Evolutionary conservation across 768 basidiomycete species (phyloP).

Genomic region (Leccinellum luteum): DNA sequence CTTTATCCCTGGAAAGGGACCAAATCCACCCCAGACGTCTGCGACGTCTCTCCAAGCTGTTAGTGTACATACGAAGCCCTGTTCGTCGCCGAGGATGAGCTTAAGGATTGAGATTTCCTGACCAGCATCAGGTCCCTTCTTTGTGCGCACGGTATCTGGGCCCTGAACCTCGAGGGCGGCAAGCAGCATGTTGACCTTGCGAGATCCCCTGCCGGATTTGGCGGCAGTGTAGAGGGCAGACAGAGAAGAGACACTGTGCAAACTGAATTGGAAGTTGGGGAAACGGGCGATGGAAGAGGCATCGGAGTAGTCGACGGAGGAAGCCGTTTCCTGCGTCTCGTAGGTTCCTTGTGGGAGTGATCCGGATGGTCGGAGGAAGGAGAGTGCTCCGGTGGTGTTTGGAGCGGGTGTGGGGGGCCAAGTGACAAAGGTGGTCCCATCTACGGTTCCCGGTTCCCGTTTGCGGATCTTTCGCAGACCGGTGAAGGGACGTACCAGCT

Average conservation of each 20-base stretch:
- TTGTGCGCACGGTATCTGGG: slow-evolving; percentile 63
- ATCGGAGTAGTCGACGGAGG: slow-evolving; percentile 58
- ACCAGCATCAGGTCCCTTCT: slow-evolving; percentile 68
- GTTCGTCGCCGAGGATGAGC: slow-evolving; percentile 72
- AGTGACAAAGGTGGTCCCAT: slow-evolving; percentile 50
- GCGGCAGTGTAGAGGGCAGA: slow-evolving; percentile 33
- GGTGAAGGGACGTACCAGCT: slow-evolving; percentile 14
- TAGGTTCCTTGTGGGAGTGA: slow-evolving; percentile 29
- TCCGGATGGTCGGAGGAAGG: slow-evolving; percentile 29
- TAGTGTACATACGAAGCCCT: slow-evolving; percentile 63
- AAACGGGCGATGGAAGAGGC: slow-evolving; percentile 71
- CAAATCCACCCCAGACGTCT: slow-evolving; percentile 61
- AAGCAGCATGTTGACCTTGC: slow-evolving; percentile 58
- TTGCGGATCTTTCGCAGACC: slow-evolving; percentile 5
- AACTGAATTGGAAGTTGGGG: slow-evolving; percentile 70
- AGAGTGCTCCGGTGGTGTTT: slow-evolving; percentile 21
- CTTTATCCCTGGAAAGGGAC: slow-evolving; percentile 45
- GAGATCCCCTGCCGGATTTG: slow-evolving; percentile 36
- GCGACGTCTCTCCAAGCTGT: slow-evolving; percentile 80
- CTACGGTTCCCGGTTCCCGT: slow-evolving; percentile 22
- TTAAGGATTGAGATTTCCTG: slow-evolving; percentile 66
- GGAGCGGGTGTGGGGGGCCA: slow-evolving; percentile 52
- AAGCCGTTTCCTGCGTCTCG: slow-evolving; percentile 42
- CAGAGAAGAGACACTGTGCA: slow-evolving; percentile 57
- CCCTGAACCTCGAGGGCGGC: slow-evolving; percentile 77